These are phyloP conservation scores for Mycena citricolor DNA, from an alignment of 1,284 basidiomycete species.

Conservation along the genomic window DNA sequence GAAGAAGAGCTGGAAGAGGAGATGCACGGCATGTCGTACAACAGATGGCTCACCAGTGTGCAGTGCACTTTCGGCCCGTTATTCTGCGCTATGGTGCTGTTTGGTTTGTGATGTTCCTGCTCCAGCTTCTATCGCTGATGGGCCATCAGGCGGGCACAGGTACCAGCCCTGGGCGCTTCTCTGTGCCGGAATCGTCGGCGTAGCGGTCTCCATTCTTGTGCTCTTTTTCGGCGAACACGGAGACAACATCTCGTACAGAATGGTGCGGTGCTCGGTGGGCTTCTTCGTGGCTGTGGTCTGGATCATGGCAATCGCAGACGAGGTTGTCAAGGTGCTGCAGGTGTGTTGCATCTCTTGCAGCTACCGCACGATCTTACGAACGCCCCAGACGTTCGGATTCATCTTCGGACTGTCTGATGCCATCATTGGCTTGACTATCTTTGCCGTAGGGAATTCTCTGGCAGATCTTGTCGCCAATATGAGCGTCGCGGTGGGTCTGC, in stretches of 20 bases:
- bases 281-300: constrained; percentile 89
- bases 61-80: constrained; percentile 82
- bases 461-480: constrained; percentile 97
- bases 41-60: constrained; percentile 77
- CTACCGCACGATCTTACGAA: too few relatives aligned
- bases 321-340: constrained; percentile 86
- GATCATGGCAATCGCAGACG: constrained; percentile 95
- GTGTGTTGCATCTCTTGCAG: constrained; percentile 46
- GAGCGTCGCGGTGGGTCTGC: constrained; percentile 73
- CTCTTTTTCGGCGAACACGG: constrained; percentile 64
- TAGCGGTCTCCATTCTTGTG: constrained; percentile 55
- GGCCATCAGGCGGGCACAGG: constrained; percentile 50
- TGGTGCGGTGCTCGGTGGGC: constrained; percentile 84
- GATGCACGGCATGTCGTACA: constrained; percentile 65
- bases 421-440: constrained; percentile 94
- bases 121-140: constrained; percentile 8
- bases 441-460: constrained; percentile 93
- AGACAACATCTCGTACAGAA: constrained; percentile 55
- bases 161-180: constrained; percentile 57
- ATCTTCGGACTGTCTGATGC: constrained; percentile 96
- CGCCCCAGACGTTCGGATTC: constrained; percentile 82
- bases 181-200: constrained; percentile 54
- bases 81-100: constrained; percentile 73
- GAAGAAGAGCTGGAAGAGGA: constrained; percentile 67
- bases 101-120: constrained; percentile 51